These are phyloP conservation scores for Fennellomyces sp. DNA, from an alignment of 371 early-diverging fungal genomes.

Conservation along the genomic window DNA sequence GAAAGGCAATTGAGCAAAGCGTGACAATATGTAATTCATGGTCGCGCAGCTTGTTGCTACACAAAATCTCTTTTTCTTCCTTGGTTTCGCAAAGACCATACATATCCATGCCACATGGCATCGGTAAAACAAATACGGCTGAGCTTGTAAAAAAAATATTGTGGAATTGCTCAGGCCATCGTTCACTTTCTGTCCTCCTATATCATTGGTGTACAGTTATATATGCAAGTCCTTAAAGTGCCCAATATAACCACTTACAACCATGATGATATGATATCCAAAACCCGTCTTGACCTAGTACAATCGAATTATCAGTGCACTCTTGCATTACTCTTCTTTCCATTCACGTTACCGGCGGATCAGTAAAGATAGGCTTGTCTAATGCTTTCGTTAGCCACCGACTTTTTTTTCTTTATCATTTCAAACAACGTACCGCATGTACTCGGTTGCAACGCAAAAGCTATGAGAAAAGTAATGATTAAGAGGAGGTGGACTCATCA, in stretches of 20 bases:
- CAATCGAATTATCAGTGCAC: background rate
- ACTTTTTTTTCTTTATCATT: background rate
- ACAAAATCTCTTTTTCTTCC: no score
- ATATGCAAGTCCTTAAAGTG: background rate
- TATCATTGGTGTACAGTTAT: background rate
- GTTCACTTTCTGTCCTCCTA: conserved; percentile 18
- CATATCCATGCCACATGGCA: no score
- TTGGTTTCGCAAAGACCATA: no score
- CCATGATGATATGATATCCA: conserved; percentile 92
- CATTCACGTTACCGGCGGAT: conserved; percentile 60
- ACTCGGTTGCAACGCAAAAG: conserved; percentile 82
- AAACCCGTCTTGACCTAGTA: conserved; percentile 49
- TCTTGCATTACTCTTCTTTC: background rate
- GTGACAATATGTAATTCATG: no score
- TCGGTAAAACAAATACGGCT: no score
- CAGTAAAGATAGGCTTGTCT: conserved; percentile 73
- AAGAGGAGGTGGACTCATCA: background rate
- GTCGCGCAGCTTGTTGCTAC: no score
- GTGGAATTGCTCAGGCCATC: no score
- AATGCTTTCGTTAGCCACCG: conserved; percentile 3
- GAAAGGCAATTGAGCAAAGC: no score
- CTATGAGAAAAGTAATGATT: conserved; percentile 27
- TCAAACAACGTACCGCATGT: conserved; percentile 44
- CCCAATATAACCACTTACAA: conserved; percentile 49
- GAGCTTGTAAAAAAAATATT: no score